Evolutionary conservation across 495 filamentous ascomycete species (phyloP).

Genomic region (Xylaria scruposa): DNA sequence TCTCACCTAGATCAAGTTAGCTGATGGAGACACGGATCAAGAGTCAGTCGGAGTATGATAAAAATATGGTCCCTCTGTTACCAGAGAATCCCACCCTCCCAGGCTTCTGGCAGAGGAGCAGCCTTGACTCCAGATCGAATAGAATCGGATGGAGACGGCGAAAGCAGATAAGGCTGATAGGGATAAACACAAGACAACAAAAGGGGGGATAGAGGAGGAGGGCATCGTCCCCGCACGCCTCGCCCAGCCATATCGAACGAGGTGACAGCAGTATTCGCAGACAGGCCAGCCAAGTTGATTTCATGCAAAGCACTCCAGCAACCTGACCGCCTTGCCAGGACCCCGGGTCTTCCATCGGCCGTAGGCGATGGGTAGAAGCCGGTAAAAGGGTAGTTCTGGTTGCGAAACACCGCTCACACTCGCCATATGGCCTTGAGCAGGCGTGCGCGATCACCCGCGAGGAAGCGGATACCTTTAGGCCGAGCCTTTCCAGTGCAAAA

Average conservation of each 20-base stretch:
- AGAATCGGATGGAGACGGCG: not conserved
- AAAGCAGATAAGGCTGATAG: not conserved
- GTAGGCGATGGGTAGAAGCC: conserved; percentile 29
- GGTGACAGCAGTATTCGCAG: conserved; percentile 26
- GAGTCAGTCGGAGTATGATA: conserved; percentile 7
- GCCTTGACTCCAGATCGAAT: conserved; percentile 27
- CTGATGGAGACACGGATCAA: not conserved
- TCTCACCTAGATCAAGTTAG: conserved; percentile 20
- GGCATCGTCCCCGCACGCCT: conserved; percentile 27
- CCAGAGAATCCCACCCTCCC: conserved; percentile 27
- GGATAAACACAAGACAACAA: conserved; percentile 4
- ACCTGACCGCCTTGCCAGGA: conserved; percentile 22
- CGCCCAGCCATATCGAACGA: conserved; percentile 26
- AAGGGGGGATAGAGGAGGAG: conserved; percentile 4
- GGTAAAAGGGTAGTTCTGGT: conserved; percentile 23
- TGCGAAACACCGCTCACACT: conserved; percentile 25
- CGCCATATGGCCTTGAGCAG: conserved; percentile 27
- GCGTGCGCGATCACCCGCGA: conserved; percentile 26
- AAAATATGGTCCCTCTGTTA: conserved; percentile 21
- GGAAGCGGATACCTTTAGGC: conserved; percentile 27
- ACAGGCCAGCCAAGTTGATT: conserved; percentile 19
- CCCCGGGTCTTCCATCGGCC: conserved; percentile 28
- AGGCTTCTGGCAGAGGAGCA: conserved; percentile 29
- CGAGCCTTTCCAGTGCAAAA: conserved; percentile 19
- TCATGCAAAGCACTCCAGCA: conserved; percentile 21